phyloP scores from a whole-genome alignment of 768 basidiomycete species.

The Rhodotorula kratochvilovae region DNA sequence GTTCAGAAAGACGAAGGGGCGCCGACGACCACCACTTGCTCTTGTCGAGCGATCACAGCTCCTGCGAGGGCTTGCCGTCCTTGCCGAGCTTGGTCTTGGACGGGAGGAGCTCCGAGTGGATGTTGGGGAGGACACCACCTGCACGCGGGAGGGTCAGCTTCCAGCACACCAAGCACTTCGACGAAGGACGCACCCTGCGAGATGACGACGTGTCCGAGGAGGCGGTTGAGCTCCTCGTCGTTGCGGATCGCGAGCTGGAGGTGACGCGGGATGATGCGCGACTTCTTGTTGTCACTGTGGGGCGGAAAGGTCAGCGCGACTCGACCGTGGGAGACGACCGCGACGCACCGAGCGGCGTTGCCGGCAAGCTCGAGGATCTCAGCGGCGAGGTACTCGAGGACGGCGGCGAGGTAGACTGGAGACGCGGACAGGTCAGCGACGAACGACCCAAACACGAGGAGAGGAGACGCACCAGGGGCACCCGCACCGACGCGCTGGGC shows the following conservation, averaged over 20 bases:
- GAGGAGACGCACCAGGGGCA: slow-evolving; percentile 53
- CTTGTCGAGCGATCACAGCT: not conserved
- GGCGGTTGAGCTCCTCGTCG: slow-evolving; percentile 61
- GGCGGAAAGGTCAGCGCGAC: too few relatives aligned
- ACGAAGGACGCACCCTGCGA: slow-evolving; percentile 67
- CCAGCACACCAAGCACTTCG: too few relatives aligned
- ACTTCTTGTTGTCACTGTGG: slow-evolving; percentile 78
- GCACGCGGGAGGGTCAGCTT: not conserved
- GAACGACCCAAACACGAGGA: not conserved
- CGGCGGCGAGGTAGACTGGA: slow-evolving; percentile 70
- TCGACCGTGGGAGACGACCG: too few relatives aligned
- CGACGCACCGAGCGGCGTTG: slow-evolving; percentile 61
- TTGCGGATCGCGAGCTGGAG: slow-evolving; percentile 71
- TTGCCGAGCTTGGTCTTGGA: slow-evolving; percentile 34
- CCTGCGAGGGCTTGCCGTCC: not conserved
- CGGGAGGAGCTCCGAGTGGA: slow-evolving; percentile 56
- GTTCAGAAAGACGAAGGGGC: too few relatives aligned
- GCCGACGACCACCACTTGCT: too few relatives aligned
- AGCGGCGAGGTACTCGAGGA: slow-evolving; percentile 76
- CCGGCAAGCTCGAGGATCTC: slow-evolving; percentile 84
- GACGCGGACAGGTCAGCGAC: not conserved
- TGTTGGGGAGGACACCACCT: slow-evolving; percentile 79
- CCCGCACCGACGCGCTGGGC: slow-evolving; percentile 66
- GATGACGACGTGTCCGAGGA: slow-evolving; percentile 57
- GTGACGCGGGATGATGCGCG: slow-evolving; percentile 74